Percentiles rank a stretch among this genome's conserved stretches.
These are phyloP conservation scores for Senna tora DNA, from an alignment of 306 rosid genomes.

Conservation along the genomic window DNA sequence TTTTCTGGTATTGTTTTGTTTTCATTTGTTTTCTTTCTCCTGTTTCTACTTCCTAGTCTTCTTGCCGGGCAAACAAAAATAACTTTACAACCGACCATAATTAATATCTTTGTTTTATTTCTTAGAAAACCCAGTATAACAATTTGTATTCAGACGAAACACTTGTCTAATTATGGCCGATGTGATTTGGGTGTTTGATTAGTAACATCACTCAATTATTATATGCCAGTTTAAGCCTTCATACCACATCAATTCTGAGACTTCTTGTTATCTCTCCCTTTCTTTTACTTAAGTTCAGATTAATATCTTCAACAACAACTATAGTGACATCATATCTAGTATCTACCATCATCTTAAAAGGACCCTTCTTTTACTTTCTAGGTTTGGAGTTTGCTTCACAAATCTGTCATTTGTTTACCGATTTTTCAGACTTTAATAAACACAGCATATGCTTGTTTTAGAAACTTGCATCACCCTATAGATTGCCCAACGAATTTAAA, in stretches of 20 bases:
- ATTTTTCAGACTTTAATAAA: neutral
- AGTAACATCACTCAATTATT: neutral
- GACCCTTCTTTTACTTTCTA: neutral
- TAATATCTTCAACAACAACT: slow-evolving; percentile 15
- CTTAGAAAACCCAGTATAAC: too few species aligned
- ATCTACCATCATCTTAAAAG: slow-evolving; percentile 19
- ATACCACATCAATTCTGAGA: neutral
- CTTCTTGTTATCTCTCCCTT: neutral
- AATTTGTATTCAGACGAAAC: neutral
- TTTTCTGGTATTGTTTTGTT: neutral
- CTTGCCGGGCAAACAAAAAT: neutral
- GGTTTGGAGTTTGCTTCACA: neutral
- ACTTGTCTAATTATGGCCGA: neutral
- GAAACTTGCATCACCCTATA: neutral
- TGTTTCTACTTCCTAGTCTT: neutral
- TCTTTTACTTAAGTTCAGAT: neutral
- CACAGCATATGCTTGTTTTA: neutral
- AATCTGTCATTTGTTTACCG: slow-evolving; percentile 5
- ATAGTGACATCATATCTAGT: neutral
- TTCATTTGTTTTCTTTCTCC: neutral
- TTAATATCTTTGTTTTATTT: neutral
- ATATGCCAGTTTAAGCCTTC: neutral
- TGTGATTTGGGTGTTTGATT: neutral
- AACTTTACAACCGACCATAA: neutral
- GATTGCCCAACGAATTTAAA: slow-evolving; percentile 1